Conservation (phyloP, 306 rosid species). For the Clitoria ternatea region DNA sequence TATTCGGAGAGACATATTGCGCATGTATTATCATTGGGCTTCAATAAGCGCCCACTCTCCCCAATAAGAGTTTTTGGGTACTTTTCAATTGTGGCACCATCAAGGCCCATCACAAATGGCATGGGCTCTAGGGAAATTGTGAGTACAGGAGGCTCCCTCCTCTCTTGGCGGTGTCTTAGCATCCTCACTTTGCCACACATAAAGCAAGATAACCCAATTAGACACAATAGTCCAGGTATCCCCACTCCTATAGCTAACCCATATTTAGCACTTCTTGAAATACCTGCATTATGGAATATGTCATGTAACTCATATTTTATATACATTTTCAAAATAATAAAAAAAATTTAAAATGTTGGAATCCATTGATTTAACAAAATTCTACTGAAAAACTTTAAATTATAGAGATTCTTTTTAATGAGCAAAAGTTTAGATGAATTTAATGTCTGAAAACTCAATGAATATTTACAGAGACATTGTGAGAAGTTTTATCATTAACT, state of each 20-base stretch:
- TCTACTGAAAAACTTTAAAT: no score
- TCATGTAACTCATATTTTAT: background rate
- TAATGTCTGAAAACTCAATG: no score
- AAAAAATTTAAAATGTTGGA: no score
- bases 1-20: constrained; percentile 74
- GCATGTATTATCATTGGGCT: constrained; percentile 56
- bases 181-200: constrained; percentile 21
- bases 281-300: constrained; percentile 27
- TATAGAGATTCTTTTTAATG: no score
- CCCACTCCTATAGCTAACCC: constrained; percentile 55
- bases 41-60: constrained; percentile 61
- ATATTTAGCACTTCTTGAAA: constrained; percentile 54
- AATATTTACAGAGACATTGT: no score
- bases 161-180: background rate
- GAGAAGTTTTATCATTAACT: no score
- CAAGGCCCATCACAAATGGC: constrained; percentile 43
- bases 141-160: background rate
- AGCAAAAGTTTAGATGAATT: no score
- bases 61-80: constrained; percentile 67
- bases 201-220: constrained; percentile 43
- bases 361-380: no score
- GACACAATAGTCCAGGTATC: constrained; percentile 51
- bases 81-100: constrained; percentile 65
- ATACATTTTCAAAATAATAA: no score
- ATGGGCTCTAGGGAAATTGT: constrained; percentile 9